These are phyloP conservation scores for Rhytidiadelphus loreus DNA, from an alignment of 225 moss, liverwort and hornwort genomes.

Conservation along the genomic window DNA sequence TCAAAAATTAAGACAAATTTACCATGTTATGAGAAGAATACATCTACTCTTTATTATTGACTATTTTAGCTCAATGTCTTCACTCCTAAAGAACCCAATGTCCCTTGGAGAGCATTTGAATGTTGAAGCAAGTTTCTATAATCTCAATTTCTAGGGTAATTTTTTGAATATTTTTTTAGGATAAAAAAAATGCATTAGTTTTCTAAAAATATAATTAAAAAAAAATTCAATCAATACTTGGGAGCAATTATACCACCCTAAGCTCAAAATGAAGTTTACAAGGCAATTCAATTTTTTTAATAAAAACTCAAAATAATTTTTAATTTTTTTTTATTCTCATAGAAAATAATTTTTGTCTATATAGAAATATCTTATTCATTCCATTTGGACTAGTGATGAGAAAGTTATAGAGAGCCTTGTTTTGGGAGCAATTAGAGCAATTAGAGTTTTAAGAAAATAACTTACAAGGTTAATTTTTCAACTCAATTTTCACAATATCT, in stretches of 20 bases:
- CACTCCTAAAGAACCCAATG: no score
- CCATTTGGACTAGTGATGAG: background rate
- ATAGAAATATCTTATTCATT: background rate
- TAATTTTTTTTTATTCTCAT: background rate
- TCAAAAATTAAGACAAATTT: background rate
- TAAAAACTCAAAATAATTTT: background rate
- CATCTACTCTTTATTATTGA: no score
- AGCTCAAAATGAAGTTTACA: background rate
- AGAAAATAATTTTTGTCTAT: background rate
- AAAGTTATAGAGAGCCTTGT: background rate
- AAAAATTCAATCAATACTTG: fast-evolving
- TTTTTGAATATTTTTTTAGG: background rate
- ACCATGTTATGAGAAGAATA: fast-evolving
- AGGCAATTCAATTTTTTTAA: no score
- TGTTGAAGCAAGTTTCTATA: background rate
- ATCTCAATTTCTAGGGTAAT: background rate
- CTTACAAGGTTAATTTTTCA: background rate
- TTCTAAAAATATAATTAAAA: background rate
- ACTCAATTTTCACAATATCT: background rate
- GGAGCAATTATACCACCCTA: background rate
- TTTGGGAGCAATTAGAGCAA: background rate
- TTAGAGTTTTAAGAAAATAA: background rate
- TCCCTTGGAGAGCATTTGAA: fast-evolving
- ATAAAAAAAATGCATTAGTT: no score
- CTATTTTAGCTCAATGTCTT: background rate